Evolutionary conservation across 2,329 filamentous ascomycete species (phyloP), one percentile per base, ranked within the genome.

Genomic region (Colletotrichum theobromicola): DNA sequence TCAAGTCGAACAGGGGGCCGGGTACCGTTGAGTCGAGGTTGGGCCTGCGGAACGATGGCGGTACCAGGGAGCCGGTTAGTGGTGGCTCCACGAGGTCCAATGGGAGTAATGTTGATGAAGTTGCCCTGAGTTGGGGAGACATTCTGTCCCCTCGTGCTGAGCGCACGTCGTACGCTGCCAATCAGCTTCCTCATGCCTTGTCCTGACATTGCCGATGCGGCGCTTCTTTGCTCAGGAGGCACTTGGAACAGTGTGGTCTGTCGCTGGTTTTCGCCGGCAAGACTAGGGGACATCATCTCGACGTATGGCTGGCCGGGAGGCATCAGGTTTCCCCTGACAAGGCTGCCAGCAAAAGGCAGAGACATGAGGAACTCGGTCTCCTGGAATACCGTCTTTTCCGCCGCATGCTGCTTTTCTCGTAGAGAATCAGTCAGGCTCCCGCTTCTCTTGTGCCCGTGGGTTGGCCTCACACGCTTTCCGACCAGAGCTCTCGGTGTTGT

Each of bases 401-500:
- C 83, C 26, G 82, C 90, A 84, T 85, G 93, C 83, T 97, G 94
- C 46, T 68, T 76, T 30, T 77, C 76, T 78, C 95, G 88, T 66
- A 96, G 83, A 2, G 96, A 96, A 84, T 98, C 95, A 0, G 94
- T 94, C 79, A 97, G 93, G 81, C 96, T 98, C 64, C 93, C 95
- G 80, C 94, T 98, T 26, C 95, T 92, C 83, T 95, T 96, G 83
- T 98, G 95, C 4, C 86, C 82, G 76, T 90, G 88, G 15, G 85
- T 84, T 24, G 91, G 88, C 18, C 91, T 89, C 9, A 90, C 87
- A 18, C 90, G 88, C 80, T 93, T 93, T 70, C 90, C 90, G 13
- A 88, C 86, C 4, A 93, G 83, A 2, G 90, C 84, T 70, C 88
- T 89, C 5, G 91, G 91, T 5, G 90, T 92, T 12, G 87, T 87